Conservation (phyloP, 805 yeast species). For the Clavispora asparagi region DNA sequence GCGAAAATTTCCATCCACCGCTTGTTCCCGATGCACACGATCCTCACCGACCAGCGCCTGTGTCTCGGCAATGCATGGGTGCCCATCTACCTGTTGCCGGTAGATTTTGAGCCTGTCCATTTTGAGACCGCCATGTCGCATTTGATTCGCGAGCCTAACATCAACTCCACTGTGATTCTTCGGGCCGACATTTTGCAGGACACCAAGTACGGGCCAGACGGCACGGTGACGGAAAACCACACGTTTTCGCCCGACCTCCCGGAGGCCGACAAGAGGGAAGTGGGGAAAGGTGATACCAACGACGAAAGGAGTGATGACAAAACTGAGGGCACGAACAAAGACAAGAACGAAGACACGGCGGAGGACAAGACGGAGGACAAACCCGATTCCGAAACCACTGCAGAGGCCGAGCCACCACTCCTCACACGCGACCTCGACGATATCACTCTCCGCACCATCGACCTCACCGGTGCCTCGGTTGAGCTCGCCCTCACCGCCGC, state of each 20-base stretch:
- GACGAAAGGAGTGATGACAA: too few species aligned
- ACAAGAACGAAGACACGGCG: too few species aligned
- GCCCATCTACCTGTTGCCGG: constrained; percentile 46
- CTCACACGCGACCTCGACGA: constrained; percentile 33
- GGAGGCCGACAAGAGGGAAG: constrained; percentile 13
- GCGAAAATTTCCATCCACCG: neutral
- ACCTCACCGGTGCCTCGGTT: constrained; percentile 14
- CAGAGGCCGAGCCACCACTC: constrained; percentile 6
- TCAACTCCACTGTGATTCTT: constrained; percentile 85
- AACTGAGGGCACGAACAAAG: too few species aligned
- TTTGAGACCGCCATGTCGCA: constrained; percentile 75
- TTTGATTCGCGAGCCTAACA: constrained; percentile 76
- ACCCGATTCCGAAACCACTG: neutral
- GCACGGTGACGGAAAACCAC: constrained; percentile 14
- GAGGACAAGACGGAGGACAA: neutral
- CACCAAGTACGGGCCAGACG: constrained; percentile 33
- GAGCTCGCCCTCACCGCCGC: constrained; percentile 36
- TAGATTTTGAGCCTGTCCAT: constrained; percentile 49
- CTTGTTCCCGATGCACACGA: neutral
- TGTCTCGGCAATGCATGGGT: constrained; percentile 58
- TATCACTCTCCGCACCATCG: constrained; percentile 24
- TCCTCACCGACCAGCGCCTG: constrained; percentile 1
- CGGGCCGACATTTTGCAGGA: constrained; percentile 77
- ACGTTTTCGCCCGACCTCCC: constrained; percentile 29
- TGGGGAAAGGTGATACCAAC: constrained; percentile 2